A percentile compares a stretch with the other conserved stretches of the same genome.
phyloP scores from a whole-genome alignment of 805 yeast species.

The Candida methanosorbosa region DNA sequence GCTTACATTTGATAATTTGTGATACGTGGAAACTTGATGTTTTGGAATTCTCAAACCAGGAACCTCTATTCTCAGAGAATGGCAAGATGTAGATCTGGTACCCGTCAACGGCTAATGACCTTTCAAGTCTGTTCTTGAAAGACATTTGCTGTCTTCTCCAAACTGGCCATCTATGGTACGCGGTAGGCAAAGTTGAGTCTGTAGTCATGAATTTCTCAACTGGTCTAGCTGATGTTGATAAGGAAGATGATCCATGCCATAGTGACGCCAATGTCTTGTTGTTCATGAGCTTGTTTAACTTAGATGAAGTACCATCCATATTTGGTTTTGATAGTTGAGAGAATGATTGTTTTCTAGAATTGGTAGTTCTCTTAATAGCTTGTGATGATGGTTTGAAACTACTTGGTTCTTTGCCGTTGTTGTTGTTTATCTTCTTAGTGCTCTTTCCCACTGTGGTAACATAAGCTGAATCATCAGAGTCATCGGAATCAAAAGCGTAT shows the following conservation, averaged over 20 bases:
- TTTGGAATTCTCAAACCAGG: conserved; percentile 58
- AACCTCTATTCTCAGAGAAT: conserved; percentile 55
- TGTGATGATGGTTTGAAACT: background rate
- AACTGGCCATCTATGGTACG: conserved; percentile 78
- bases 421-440: background rate
- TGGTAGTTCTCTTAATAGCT: too few relatives aligned
- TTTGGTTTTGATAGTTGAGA: conserved; percentile 1
- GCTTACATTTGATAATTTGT: conserved; percentile 68
- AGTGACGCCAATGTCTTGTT: conserved; percentile 17
- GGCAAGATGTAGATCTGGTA: conserved; percentile 87
- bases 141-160: conserved; percentile 87
- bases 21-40: conserved; percentile 82
- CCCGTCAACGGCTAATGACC: conserved; percentile 87
- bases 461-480: conserved; percentile 1
- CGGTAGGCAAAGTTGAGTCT: conserved; percentile 19
- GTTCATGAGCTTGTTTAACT: conserved; percentile 14
- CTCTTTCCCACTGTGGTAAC: background rate
- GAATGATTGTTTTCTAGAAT: conserved; percentile 1
- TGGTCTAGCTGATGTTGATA: background rate
- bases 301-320: conserved; percentile 5
- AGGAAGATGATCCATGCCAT: conserved; percentile 12
- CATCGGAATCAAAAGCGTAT: conserved; percentile 1
- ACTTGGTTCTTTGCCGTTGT: background rate
- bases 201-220: too few relatives aligned
- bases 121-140: conserved; percentile 69